Evolutionary conservation across 129 eudicot species (phyloP).

Genomic region (Apium graveolens): DNA sequence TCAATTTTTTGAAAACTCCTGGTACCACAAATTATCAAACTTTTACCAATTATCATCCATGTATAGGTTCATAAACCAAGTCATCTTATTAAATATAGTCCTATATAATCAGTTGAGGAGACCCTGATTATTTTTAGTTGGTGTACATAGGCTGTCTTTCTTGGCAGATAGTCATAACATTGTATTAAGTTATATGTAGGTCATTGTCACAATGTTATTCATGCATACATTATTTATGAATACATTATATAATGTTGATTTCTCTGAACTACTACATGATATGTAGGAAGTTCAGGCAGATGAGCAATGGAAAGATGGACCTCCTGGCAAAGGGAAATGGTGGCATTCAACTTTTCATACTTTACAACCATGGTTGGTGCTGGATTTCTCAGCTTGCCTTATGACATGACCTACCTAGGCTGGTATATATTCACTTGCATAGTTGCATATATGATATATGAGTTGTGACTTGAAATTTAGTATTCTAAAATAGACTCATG

Average conservation of each 20-base stretch:
- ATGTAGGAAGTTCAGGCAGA: conserved; percentile 61
- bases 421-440: no score
- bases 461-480: background rate
- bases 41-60: background rate
- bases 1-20: background rate
- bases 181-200: background rate
- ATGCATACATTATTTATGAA: no score
- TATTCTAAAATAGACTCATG: background rate
- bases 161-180: background rate
- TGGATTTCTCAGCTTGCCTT: conserved; percentile 94
- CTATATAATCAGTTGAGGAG: background rate
- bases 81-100: background rate
- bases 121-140: background rate
- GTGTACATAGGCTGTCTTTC: background rate
- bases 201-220: background rate
- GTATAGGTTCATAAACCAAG: background rate
- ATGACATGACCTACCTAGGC: conserved; percentile 86
- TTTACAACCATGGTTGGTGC: conserved; percentile 99
- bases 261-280: background rate
- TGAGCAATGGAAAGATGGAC: conserved; percentile 47
- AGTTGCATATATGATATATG: no score
- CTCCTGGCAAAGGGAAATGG: conserved; percentile 84
- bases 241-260: no score
- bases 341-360: conserved; percentile 96
- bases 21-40: background rate